Evolutionary conservation across 31 red algal genomes (phyloP).

Genomic region (Asparagopsis taxiformis): DNA sequence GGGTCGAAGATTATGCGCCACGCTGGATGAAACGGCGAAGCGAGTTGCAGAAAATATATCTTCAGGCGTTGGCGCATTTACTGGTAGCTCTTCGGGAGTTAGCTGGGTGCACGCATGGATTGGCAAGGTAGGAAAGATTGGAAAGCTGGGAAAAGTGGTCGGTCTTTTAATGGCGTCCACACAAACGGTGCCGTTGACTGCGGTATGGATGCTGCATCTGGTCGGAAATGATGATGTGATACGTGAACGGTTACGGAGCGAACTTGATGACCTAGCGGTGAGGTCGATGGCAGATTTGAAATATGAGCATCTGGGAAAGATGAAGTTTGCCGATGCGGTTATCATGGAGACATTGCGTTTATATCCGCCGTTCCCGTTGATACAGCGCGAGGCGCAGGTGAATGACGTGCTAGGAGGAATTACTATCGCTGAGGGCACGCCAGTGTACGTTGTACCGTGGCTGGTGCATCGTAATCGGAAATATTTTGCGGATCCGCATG

Average conservation of each 20-base stretch:
- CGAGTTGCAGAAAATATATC: neutral
- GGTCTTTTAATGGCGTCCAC: slow-evolving; percentile 94
- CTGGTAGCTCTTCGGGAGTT: slow-evolving; percentile 19
- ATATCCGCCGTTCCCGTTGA: slow-evolving; percentile 91
- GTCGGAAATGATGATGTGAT: slow-evolving; percentile 58
- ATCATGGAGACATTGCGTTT: slow-evolving; percentile 83
- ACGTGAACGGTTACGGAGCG: slow-evolving; percentile 20
- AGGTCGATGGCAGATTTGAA: slow-evolving; percentile 23
- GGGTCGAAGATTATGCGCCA: slow-evolving; percentile 13
- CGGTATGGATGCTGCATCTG: slow-evolving; percentile 82
- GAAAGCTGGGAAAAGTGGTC: slow-evolving; percentile 91
- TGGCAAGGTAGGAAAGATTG: slow-evolving; percentile 81
- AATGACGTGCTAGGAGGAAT: slow-evolving; percentile 68
- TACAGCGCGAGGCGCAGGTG: slow-evolving; percentile 70
- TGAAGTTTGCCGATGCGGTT: slow-evolving; percentile 68
- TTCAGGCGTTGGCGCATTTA: slow-evolving; percentile 5
- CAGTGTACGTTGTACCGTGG: slow-evolving; percentile 89
- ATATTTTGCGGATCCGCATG: slow-evolving; percentile 64
- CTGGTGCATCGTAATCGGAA: slow-evolving; percentile 82
- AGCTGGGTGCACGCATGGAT: slow-evolving; percentile 95
- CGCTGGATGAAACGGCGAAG: slow-evolving; percentile 37
- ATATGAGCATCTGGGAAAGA: slow-evolving; percentile 37
- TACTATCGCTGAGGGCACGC: slow-evolving; percentile 40
- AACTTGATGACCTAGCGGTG: slow-evolving; percentile 44
- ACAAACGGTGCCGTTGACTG: slow-evolving; percentile 87